phyloP scores from a whole-genome alignment of 805 yeast species.

The Kuraishia borneana region DNA sequence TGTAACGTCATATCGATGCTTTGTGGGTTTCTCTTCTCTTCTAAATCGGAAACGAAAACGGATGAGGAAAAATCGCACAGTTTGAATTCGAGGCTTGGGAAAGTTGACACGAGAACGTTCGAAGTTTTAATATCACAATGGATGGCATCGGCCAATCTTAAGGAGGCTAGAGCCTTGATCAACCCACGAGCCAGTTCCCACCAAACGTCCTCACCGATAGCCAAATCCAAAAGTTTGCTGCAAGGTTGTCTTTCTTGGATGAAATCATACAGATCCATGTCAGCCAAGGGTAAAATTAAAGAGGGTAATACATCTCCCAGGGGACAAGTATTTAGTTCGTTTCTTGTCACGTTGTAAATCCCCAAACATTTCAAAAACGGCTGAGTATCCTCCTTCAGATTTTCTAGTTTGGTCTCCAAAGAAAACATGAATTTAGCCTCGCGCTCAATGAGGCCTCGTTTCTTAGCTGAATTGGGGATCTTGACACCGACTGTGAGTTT shows the following conservation, averaged over 20 bases:
- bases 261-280: conserved; percentile 14
- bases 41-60: conserved; percentile 9
- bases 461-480: conserved; percentile 15
- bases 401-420: conserved; percentile 9
- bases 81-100: conserved; percentile 17
- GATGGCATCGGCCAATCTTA: conserved; percentile 19
- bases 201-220: conserved; percentile 17
- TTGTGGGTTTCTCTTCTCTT: conserved; percentile 7
- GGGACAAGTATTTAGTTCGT: conserved; percentile 1
- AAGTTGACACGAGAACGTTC: conserved; percentile 1
- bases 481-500: conserved; percentile 14
- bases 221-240: conserved; percentile 5
- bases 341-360: conserved; percentile 1
- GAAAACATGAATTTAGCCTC: conserved; percentile 16
- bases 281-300: conserved; percentile 16
- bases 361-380: conserved; percentile 3
- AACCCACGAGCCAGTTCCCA: conserved; percentile 19
- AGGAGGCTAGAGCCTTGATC: conserved; percentile 12
- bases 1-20: conserved; percentile 24
- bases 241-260: conserved; percentile 5
- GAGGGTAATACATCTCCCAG: conserved; percentile 11
- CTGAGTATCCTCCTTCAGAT: not conserved
- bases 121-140: conserved; percentile 33
- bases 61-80: conserved; percentile 40
- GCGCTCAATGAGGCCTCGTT: conserved; percentile 12